Conservation (phyloP, 495 filamentous ascomycete species). For the Bombardia bombarda region DNA sequence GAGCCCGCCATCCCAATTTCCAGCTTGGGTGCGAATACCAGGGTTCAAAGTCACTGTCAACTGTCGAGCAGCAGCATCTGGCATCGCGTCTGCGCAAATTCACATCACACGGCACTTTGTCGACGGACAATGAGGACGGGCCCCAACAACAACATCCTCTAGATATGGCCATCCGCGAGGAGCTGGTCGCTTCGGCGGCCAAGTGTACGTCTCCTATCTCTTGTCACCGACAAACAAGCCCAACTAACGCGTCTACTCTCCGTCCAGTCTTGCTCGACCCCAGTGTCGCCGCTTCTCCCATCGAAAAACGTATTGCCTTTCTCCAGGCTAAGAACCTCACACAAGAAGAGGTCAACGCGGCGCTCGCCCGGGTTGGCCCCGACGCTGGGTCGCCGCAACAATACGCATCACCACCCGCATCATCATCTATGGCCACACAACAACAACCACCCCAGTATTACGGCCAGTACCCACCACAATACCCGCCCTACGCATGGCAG, state of each 20-base stretch:
- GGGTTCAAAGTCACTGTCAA: too few relatives aligned
- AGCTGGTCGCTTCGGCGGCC: conserved; percentile 70
- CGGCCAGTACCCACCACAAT: conserved; percentile 52
- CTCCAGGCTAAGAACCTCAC: conserved; percentile 96
- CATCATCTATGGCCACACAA: conserved; percentile 34
- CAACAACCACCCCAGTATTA: conserved; percentile 53
- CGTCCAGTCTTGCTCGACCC: conserved; percentile 89
- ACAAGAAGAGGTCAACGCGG: conserved; percentile 83
- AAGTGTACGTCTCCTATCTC: conserved; percentile 44
- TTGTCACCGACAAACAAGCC: neutral
- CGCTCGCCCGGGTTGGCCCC: conserved; percentile 66
- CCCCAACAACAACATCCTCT: conserved; percentile 10
- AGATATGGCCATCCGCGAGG: conserved; percentile 72
- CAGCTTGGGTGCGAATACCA: too few relatives aligned
- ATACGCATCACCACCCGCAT: conserved; percentile 37
- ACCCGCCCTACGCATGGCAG: conserved; percentile 55
- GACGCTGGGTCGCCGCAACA: conserved; percentile 42
- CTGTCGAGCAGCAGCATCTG: too few relatives aligned
- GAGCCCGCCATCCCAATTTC: neutral
- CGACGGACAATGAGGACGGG: neutral
- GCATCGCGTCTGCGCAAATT: neutral
- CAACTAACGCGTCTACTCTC: neutral
- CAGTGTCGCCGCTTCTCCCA: conserved; percentile 76
- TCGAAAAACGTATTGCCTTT: conserved; percentile 88
- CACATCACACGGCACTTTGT: neutral